Percentiles rank a stretch among this genome's conserved stretches.
Conservation (phyloP, 495 filamentous ascomycete genomes). For the Platismatia glauca region DNA sequence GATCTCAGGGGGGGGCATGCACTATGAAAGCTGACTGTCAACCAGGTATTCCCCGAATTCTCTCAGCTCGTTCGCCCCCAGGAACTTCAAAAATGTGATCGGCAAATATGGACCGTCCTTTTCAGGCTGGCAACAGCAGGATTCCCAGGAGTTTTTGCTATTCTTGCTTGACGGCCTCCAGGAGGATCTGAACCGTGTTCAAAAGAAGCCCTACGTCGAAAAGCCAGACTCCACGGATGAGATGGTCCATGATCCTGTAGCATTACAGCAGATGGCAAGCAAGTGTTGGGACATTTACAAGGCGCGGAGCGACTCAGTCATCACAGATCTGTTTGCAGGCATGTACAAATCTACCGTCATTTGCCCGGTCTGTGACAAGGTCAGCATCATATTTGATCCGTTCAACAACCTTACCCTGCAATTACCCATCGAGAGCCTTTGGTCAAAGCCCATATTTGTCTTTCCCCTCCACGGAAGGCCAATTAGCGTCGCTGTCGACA, state of each 20-base stretch:
- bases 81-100: slow-evolving; percentile 69
- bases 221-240: slow-evolving; percentile 97
- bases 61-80: slow-evolving; percentile 57
- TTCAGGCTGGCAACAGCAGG: slow-evolving; percentile 91
- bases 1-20: not conserved
- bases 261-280: slow-evolving; percentile 72
- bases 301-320: slow-evolving; percentile 85
- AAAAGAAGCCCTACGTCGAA: slow-evolving; percentile 94
- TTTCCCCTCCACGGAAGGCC: slow-evolving; percentile 59
- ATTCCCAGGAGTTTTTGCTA: slow-evolving; percentile 95
- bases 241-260: slow-evolving; percentile 74
- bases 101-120: slow-evolving; percentile 74
- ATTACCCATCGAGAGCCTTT: slow-evolving; percentile 72
- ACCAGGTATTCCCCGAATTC: slow-evolving; percentile 28
- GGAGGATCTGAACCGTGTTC: slow-evolving; percentile 86
- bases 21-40: not conserved
- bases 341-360: slow-evolving; percentile 96
- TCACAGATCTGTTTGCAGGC: slow-evolving; percentile 89
- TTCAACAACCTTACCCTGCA: slow-evolving; percentile 92
- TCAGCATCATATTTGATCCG: slow-evolving; percentile 97
- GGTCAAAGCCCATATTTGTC: slow-evolving; percentile 63
- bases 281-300: slow-evolving; percentile 88
- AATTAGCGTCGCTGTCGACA: slow-evolving; percentile 67
- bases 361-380: slow-evolving; percentile 83
- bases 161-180: slow-evolving; percentile 92